Conservation (phyloP, 73 alveolate genomes). For the Symbiodinium natans region DNA sequence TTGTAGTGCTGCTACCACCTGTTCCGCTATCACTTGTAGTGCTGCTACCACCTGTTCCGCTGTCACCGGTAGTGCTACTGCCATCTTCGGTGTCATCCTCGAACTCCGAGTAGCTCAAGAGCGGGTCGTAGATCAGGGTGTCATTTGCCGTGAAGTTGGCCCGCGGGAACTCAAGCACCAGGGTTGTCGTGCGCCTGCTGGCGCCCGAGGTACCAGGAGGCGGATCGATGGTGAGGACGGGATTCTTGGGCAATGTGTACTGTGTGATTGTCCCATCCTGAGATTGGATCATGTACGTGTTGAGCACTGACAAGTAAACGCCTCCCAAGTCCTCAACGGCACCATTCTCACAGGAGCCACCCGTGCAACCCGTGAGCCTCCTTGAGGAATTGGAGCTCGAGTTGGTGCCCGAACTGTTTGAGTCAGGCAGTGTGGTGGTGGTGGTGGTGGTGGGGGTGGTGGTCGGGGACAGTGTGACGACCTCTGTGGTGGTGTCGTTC, state of each 20-base stretch:
- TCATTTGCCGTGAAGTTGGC: neutral
- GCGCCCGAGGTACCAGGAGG: neutral
- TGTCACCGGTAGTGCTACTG: neutral
- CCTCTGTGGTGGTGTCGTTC: neutral
- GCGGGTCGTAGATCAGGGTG: neutral
- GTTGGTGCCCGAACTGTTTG: no score
- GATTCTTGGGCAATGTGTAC: neutral
- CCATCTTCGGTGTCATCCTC: neutral
- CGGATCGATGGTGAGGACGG: neutral
- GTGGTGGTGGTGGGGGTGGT: no score
- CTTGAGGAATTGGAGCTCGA: neutral
- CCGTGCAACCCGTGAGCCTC: neutral
- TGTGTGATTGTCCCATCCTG: neutral
- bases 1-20: no score
- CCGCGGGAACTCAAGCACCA: slow-evolving; percentile 9
- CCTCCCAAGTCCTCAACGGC: slow-evolving; percentile 33
- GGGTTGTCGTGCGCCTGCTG: neutral
- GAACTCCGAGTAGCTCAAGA: neutral
- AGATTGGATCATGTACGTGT: neutral
- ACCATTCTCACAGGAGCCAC: slow-evolving; percentile 18
- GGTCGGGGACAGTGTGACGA: no score
- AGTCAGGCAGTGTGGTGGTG: no score
- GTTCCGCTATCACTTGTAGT: neutral
- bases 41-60: neutral
- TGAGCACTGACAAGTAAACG: slow-evolving; percentile 1